phyloP scores from a whole-genome alignment of 2,329 filamentous ascomycete species.

The Pseudogymnoascus destructans region DNA sequence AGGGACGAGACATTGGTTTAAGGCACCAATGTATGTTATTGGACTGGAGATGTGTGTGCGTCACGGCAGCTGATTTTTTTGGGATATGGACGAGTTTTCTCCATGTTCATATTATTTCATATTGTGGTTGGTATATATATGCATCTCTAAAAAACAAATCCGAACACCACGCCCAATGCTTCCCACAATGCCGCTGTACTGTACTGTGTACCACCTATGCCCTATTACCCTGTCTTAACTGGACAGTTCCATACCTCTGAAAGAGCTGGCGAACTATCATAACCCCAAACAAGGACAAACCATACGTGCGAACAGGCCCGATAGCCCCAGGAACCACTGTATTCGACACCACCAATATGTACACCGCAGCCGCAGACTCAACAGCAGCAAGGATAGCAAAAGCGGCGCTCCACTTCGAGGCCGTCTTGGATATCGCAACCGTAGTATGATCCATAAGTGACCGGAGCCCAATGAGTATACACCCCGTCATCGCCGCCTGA shows the following conservation, averaged over 20 bases:
- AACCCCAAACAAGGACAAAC: neutral
- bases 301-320: neutral
- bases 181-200: neutral
- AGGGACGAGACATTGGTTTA: neutral
- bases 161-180: constrained; percentile 3
- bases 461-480: constrained; percentile 10
- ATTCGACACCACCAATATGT: neutral
- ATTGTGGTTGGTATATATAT: neutral
- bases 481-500: constrained; percentile 12
- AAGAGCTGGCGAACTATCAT: neutral
- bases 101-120: neutral
- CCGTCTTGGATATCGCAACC: neutral
- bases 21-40: neutral
- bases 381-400: neutral
- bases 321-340: neutral
- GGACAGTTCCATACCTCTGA: neutral
- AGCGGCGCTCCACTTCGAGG: neutral
- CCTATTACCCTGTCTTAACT: neutral
- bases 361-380: neutral
- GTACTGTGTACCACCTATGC: neutral
- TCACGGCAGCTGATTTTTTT: neutral
- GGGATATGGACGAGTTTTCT: neutral
- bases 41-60: neutral
- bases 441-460: constrained; percentile 15
- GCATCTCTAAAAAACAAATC: constrained; percentile 6